Evolutionary conservation across 2,329 filamentous ascomycete species (phyloP).

Genomic region (Thielaviopsis ethacetica): DNA sequence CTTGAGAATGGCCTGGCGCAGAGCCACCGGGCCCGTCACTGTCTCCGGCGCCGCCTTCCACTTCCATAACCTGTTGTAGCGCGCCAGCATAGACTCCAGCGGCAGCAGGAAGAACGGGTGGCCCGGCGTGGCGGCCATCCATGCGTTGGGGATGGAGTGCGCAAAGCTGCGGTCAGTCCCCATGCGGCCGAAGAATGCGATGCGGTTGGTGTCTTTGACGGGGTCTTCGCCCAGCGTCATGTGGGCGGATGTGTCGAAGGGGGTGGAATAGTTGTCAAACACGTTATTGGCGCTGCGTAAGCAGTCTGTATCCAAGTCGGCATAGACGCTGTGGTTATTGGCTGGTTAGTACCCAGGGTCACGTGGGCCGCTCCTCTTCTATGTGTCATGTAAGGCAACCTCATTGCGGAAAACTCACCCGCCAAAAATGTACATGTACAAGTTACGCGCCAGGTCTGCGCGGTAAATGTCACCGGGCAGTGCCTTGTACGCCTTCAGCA

Average conservation of each 20-base stretch:
- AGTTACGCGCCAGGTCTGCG: conserved; percentile 19
- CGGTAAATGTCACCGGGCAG: conserved; percentile 20
- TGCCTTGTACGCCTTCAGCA: conserved; percentile 17
- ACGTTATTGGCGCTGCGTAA: conserved; percentile 16
- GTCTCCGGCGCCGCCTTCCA: conserved; percentile 6
- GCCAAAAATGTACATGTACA: conserved; percentile 23
- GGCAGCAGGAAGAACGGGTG: conserved; percentile 21
- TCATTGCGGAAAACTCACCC: conserved; percentile 14
- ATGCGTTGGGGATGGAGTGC: conserved; percentile 22
- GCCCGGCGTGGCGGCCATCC: conserved; percentile 21
- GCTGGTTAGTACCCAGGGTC: neutral
- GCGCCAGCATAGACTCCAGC: conserved; percentile 13
- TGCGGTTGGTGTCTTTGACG: neutral
- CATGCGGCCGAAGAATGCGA: conserved; percentile 20
- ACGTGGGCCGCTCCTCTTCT: neutral
- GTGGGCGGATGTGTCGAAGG: neutral
- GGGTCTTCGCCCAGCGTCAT: neutral
- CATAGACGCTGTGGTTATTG: conserved; percentile 15
- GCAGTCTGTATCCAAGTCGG: conserved; percentile 20
- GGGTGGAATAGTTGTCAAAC: conserved; percentile 14
- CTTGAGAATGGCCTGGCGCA: conserved; percentile 11
- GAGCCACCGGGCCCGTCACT: conserved; percentile 13
- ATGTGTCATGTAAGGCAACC: neutral
- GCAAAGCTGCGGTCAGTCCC: conserved; percentile 16
- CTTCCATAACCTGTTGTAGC: neutral